Evolutionary conservation across 169 alveolate genomes (phyloP).

Genomic region (Cyclospora cayetanensis): DNA sequence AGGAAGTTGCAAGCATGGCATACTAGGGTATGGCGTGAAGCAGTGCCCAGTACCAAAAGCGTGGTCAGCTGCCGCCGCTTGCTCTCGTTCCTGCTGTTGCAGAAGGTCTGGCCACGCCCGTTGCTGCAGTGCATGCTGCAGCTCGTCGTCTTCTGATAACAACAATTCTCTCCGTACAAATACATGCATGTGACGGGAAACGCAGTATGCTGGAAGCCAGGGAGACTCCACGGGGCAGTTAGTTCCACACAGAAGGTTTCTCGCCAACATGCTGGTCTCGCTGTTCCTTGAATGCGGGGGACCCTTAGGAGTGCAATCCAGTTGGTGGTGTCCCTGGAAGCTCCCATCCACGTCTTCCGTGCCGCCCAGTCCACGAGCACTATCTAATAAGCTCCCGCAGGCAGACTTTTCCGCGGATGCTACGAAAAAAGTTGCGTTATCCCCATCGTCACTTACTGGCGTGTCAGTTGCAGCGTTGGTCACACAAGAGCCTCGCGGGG

Average conservation of each 20-base stretch:
- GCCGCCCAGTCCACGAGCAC: not conserved
- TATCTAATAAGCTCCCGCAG: no score
- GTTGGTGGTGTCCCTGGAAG: not conserved
- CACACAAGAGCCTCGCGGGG: not conserved
- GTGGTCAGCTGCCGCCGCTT: not conserved
- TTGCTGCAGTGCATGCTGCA: slow-evolving; percentile 5
- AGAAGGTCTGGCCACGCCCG: slow-evolving; percentile 14
- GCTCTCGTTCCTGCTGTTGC: not conserved
- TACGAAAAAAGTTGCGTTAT: no score
- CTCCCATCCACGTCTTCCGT: not conserved
- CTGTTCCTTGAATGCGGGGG: not conserved
- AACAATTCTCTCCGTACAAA: not conserved
- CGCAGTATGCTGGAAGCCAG: not conserved
- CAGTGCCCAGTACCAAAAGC: not conserved
- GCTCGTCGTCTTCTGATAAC: not conserved
- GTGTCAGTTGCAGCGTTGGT: not conserved
- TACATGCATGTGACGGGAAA: not conserved
- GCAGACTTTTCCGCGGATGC: no score
- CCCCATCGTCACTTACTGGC: not conserved
- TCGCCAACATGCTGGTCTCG: not conserved
- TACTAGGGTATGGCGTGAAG: not conserved
- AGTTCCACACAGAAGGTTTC: not conserved
- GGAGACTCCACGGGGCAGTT: not conserved
- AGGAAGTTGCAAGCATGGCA: not conserved
- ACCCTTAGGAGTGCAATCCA: not conserved